phyloP scores from a whole-genome alignment of 768 basidiomycete species.

The Kwoniella bestiolae region DNA sequence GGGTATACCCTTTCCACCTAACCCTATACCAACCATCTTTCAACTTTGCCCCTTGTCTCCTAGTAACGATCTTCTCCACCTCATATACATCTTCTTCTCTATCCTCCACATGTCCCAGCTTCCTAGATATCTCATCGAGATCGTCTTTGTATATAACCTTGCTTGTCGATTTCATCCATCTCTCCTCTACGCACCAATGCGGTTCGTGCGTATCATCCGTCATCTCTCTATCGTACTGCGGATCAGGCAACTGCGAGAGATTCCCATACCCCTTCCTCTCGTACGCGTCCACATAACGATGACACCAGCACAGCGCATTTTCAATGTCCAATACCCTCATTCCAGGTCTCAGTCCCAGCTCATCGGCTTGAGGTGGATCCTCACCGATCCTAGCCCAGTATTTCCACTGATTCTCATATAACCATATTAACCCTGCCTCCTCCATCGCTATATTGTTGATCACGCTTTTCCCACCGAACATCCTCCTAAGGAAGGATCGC shows the following conservation, averaged over 20 bases:
- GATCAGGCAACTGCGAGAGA: slow-evolving; percentile 61
- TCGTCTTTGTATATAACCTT: slow-evolving; percentile 18
- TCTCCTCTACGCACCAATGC: slow-evolving; percentile 37
- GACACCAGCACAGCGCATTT: slow-evolving; percentile 43
- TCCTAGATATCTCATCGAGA: slow-evolving; percentile 11
- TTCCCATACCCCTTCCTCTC: slow-evolving; percentile 88
- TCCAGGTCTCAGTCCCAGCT: slow-evolving; percentile 33
- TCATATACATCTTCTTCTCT: slow-evolving; percentile 33
- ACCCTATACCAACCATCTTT: slow-evolving; percentile 38
- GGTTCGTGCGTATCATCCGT: slow-evolving; percentile 16
- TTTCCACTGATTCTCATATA: slow-evolving; percentile 42
- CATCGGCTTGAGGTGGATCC: slow-evolving; percentile 34
- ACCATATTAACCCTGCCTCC: slow-evolving; percentile 38
- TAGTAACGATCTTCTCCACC: slow-evolving; percentile 35
- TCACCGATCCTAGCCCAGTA: slow-evolving; percentile 36
- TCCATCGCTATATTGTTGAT: slow-evolving; percentile 37
- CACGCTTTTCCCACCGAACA: slow-evolving; percentile 27
- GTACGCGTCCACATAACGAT: slow-evolving; percentile 71
- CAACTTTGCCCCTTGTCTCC: slow-evolving; percentile 22
- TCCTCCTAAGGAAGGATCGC: slow-evolving; percentile 19
- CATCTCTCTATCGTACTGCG: slow-evolving; percentile 5
- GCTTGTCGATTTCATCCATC: not conserved
- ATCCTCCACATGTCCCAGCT: slow-evolving; percentile 10
- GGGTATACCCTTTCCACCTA: slow-evolving; percentile 40
- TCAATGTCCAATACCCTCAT: slow-evolving; percentile 40